These are phyloP conservation scores for Priceomyces medius DNA, from an alignment of 805 yeast species.

Conservation along the genomic window DNA sequence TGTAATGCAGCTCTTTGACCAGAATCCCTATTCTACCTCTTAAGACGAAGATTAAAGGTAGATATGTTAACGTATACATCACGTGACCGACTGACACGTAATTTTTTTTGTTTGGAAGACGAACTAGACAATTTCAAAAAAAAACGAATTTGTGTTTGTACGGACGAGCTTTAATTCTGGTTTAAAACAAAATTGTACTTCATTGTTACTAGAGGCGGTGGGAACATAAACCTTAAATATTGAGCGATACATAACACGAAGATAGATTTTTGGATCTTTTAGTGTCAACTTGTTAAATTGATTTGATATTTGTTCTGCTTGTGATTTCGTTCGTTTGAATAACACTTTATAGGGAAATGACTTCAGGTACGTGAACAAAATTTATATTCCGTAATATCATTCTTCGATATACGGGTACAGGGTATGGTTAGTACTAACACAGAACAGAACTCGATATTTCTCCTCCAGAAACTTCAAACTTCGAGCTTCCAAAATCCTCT, in stretches of 20 bases:
- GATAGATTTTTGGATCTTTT: background rate
- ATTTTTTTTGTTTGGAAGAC: constrained; percentile 2
- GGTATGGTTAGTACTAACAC: background rate
- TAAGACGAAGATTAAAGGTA: too few relatives aligned
- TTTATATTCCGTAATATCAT: too few relatives aligned
- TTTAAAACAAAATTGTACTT: background rate
- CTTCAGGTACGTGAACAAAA: background rate
- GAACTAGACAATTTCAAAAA: constrained; percentile 4
- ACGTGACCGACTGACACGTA: constrained; percentile 7
- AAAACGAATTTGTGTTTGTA: constrained; percentile 5
- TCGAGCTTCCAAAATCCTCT: constrained; percentile 1
- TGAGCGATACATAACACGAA: background rate
- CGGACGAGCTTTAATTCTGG: background rate
- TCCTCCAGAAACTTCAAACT: constrained; percentile 4
- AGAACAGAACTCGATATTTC: constrained; percentile 2
- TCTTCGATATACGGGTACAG: too few relatives aligned
- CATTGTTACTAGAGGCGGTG: background rate
- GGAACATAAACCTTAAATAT: too few relatives aligned
- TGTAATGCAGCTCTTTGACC: too few relatives aligned
- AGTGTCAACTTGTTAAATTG: background rate
- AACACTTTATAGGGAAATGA: background rate
- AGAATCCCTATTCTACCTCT: too few relatives aligned
- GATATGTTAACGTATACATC: too few relatives aligned
- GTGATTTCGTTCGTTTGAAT: constrained; percentile 1
- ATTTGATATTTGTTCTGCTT: background rate